These are phyloP conservation scores for Candida labiduridarum DNA, from an alignment of 1,139 yeast species.

Conservation along the genomic window DNA sequence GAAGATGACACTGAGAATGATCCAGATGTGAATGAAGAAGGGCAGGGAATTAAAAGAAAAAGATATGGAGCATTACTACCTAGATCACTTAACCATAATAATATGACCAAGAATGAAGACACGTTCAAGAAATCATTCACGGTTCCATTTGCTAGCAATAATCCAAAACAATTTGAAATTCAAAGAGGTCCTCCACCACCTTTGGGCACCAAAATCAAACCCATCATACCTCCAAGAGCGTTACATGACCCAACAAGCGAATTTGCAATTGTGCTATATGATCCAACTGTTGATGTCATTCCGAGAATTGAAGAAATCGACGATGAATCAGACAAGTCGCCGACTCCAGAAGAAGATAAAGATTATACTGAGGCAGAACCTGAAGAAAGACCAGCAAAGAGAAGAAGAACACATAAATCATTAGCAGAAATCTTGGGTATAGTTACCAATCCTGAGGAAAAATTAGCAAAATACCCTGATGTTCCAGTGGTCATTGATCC, in stretches of 20 bases:
- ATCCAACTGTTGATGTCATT: slow-evolving; percentile 83
- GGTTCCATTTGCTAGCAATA: slow-evolving; percentile 51
- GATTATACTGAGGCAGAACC: slow-evolving; percentile 12
- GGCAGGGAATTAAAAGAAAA: slow-evolving; percentile 28
- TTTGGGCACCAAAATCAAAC: slow-evolving; percentile 74
- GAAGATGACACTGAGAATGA: slow-evolving; percentile 20
- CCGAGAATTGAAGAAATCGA: slow-evolving; percentile 44
- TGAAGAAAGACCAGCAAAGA: slow-evolving; percentile 18
- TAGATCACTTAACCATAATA: slow-evolving; percentile 29
- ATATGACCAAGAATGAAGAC: slow-evolving; percentile 31
- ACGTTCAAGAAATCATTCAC: slow-evolving; percentile 46
- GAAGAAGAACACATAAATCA: slow-evolving; percentile 53
- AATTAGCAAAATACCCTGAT: slow-evolving; percentile 60
- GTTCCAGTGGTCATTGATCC: slow-evolving; percentile 99
- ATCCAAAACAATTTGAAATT: slow-evolving; percentile 26
- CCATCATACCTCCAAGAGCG: slow-evolving; percentile 79
- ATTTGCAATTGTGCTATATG: slow-evolving; percentile 91
- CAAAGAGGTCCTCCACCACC: slow-evolving; percentile 65
- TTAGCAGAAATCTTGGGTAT: slow-evolving; percentile 84
- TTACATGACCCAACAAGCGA: slow-evolving; percentile 92
- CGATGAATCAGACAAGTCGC: slow-evolving; percentile 17
- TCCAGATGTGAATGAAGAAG: slow-evolving; percentile 28
- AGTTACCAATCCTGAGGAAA: slow-evolving; percentile 51
- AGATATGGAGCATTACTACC: slow-evolving; percentile 56
- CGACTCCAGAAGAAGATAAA: slow-evolving; percentile 16